phyloP scores from a whole-genome alignment of 2,329 filamentous ascomycete genomes.

The Pseudogymnoascus sp. region DNA sequence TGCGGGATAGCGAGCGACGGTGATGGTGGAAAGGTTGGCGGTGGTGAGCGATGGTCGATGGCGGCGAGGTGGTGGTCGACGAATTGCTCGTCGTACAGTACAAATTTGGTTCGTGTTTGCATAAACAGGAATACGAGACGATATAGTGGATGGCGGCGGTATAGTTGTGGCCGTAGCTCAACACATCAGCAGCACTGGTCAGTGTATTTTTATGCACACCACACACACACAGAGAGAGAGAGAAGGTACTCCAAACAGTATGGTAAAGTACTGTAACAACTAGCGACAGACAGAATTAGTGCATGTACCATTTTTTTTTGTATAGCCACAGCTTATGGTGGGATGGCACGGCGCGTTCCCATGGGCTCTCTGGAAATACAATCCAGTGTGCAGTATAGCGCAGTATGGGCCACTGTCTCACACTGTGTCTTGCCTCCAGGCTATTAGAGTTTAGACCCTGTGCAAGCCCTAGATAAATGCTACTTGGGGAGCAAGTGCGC shows the following conservation, averaged over 20 bases:
- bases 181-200: neutral
- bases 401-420: neutral
- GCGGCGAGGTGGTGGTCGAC: neutral
- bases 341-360: slow-evolving; percentile 6
- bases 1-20: slow-evolving; percentile 3
- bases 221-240: neutral
- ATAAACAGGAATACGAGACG: slow-evolving; percentile 3
- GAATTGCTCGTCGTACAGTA: neutral
- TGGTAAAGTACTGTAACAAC: neutral
- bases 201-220: neutral
- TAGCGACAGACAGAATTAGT: neutral
- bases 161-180: neutral
- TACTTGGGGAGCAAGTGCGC: neutral
- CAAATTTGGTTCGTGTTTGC: neutral
- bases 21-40: neutral
- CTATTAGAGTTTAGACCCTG: slow-evolving; percentile 5
- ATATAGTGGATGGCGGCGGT: neutral
- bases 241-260: neutral
- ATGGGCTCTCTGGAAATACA: neutral
- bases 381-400: neutral
- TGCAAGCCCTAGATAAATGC: neutral
- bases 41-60: neutral
- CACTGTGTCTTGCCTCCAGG: neutral
- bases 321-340: neutral
- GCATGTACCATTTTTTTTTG: neutral